Conservation (phyloP, 2,329 filamentous ascomycete species). For the Fusarium marasasianum region DNA sequence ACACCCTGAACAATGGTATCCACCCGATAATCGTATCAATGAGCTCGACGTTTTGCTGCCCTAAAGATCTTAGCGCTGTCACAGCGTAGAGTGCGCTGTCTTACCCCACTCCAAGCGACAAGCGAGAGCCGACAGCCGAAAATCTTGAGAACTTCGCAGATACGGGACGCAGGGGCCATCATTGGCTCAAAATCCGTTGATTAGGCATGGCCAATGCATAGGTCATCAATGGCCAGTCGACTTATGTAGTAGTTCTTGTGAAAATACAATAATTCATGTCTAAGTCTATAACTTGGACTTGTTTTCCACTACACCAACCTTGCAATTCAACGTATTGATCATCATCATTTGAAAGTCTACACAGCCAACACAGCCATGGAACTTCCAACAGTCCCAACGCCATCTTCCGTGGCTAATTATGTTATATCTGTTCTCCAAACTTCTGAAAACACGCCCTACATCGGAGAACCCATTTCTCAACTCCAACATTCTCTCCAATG, state of each 20-base stretch:
- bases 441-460: not conserved
- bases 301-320: not conserved
- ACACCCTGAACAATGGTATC: no score
- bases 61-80: not conserved
- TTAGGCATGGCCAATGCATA: not conserved
- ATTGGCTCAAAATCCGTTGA: not conserved
- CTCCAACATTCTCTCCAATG: not conserved
- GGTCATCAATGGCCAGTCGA: not conserved
- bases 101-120: not conserved
- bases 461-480: not conserved
- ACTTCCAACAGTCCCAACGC: not conserved
- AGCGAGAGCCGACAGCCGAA: not conserved
- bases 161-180: no score
- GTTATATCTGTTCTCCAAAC: not conserved
- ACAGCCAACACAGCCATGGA: not conserved
- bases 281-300: not conserved
- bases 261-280: fast-evolving
- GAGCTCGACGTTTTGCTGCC: not conserved
- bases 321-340: not conserved
- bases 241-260: fast-evolving
- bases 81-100: not conserved
- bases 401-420: not conserved
- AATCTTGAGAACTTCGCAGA: not conserved
- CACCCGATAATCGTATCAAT: not conserved
- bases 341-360: no score